Evolutionary conservation across 2,329 filamentous ascomycete genomes (phyloP).

Genomic region (Aspergillus pseudotamarii): DNA sequence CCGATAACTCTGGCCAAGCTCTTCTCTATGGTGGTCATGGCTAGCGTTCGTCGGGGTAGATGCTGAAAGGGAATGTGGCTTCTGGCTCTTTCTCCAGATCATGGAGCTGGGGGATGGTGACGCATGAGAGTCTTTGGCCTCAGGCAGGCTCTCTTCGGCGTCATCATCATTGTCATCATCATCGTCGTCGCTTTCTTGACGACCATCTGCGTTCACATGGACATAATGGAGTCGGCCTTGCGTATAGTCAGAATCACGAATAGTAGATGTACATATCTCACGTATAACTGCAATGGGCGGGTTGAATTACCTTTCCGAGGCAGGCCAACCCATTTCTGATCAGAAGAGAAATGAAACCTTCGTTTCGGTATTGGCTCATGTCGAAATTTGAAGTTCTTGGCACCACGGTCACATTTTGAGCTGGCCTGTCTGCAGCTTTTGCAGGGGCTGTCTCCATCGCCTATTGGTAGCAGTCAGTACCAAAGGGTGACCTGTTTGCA

Average conservation of each 20-base stretch:
- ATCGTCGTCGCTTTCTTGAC: background rate
- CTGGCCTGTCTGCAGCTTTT: background rate
- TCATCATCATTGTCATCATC: background rate
- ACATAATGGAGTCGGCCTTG: background rate
- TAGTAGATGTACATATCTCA: background rate
- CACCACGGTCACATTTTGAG: background rate
- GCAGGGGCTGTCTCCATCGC: background rate
- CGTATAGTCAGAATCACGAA: background rate
- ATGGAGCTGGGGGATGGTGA: background rate
- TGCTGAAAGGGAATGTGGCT: background rate
- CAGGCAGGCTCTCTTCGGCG: background rate
- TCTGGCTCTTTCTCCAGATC: background rate
- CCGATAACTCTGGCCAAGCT: background rate
- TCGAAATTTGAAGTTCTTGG: slow-evolving; percentile 6
- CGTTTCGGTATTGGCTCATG: slow-evolving; percentile 3
- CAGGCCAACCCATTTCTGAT: slow-evolving; percentile 11
- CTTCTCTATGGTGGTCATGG: background rate
- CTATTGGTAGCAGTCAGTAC: background rate
- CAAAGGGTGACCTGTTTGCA: background rate
- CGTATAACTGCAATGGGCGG: background rate
- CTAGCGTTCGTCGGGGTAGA: background rate
- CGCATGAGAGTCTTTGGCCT: background rate
- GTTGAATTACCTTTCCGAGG: background rate
- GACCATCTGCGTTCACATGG: background rate
- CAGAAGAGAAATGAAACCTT: slow-evolving; percentile 7